Evolutionary conservation across 2,329 filamentous ascomycete species (phyloP).

Genomic region (Aureobasidium sp.): DNA sequence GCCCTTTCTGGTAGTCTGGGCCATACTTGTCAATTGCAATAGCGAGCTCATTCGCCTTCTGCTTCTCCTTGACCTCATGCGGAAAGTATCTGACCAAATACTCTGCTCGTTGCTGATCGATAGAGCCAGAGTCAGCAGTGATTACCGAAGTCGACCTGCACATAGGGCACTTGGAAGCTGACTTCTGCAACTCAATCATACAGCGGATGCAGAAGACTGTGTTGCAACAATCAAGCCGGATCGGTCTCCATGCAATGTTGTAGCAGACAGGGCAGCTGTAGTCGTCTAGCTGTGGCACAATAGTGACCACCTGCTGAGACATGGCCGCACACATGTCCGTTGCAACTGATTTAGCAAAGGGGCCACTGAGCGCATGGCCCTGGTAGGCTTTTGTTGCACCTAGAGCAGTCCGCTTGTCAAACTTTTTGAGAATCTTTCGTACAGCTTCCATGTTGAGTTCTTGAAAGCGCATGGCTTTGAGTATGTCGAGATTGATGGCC

Average conservation of each 20-base stretch:
- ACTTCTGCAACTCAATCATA: constrained; percentile 69
- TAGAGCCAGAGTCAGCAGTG: constrained; percentile 60
- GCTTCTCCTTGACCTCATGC: constrained; percentile 57
- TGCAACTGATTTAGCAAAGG: constrained; percentile 61
- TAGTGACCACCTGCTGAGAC: constrained; percentile 61
- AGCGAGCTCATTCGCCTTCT: constrained; percentile 64
- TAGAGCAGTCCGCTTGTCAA: constrained; percentile 76
- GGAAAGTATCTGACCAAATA: constrained; percentile 73
- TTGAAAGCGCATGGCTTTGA: constrained; percentile 76
- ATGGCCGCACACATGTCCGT: constrained; percentile 70
- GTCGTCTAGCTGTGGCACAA: constrained; percentile 77
- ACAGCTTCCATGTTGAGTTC: constrained; percentile 75
- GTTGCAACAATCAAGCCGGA: constrained; percentile 62
- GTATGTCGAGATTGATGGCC: constrained; percentile 63
- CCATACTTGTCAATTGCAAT: constrained; percentile 48
- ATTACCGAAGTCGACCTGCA: constrained; percentile 68
- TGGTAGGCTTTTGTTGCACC: constrained; percentile 53
- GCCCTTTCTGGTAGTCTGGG: constrained; percentile 28
- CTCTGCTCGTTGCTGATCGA: constrained; percentile 60
- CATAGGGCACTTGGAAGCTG: constrained; percentile 64
- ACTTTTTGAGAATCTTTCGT: constrained; percentile 84
- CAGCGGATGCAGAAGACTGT: constrained; percentile 82
- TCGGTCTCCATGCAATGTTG: constrained; percentile 70
- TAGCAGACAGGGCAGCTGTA: constrained; percentile 78
- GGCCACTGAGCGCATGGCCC: constrained; percentile 43